These are phyloP conservation scores for Phymatotrichopsis omnivora DNA, from an alignment of 2,329 filamentous ascomycete species.

Conservation along the genomic window DNA sequence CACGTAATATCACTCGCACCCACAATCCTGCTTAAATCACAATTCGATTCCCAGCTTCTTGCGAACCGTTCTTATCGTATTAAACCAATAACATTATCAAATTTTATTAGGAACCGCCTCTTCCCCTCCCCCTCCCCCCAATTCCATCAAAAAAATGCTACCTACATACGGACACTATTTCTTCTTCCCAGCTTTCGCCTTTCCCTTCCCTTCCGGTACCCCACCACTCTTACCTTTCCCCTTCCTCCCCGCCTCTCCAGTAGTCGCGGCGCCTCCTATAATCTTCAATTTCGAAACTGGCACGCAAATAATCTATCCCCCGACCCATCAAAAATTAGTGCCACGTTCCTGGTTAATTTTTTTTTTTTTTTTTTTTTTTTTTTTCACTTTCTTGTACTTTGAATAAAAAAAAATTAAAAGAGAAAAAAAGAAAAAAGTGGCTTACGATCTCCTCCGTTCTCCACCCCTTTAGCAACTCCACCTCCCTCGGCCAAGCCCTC, in stretches of 20 bases:
- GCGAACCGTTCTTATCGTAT: too few species aligned
- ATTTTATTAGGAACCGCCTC: too few species aligned
- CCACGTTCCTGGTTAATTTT: not conserved
- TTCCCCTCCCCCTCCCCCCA: not conserved
- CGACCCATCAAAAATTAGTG: not conserved
- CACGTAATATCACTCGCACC: not conserved
- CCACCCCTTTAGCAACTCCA: slow-evolving; percentile 76
- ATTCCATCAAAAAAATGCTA: not conserved
- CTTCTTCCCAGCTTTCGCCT: slow-evolving; percentile 18
- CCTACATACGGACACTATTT: slow-evolving; percentile 4
- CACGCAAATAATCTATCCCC: slow-evolving; percentile 20
- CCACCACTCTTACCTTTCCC: slow-evolving; percentile 1
- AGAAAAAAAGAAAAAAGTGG: slow-evolving; percentile 39
- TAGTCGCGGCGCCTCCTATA: slow-evolving; percentile 6
- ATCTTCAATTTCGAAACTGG: slow-evolving; percentile 25
- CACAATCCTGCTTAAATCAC: not conserved
- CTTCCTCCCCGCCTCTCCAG: slow-evolving; percentile 2
- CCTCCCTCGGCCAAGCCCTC: slow-evolving; percentile 66
- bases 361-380: not conserved
- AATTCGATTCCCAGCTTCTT: too few species aligned
- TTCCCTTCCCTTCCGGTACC: slow-evolving; percentile 15
- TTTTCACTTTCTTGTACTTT: too few species aligned
- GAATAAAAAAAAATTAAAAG: not conserved
- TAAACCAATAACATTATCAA: too few species aligned
- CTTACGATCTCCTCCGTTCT: slow-evolving; percentile 67